Evolutionary conservation across 2,329 filamentous ascomycete genomes (phyloP).

Genomic region (Xylariales sp.): DNA sequence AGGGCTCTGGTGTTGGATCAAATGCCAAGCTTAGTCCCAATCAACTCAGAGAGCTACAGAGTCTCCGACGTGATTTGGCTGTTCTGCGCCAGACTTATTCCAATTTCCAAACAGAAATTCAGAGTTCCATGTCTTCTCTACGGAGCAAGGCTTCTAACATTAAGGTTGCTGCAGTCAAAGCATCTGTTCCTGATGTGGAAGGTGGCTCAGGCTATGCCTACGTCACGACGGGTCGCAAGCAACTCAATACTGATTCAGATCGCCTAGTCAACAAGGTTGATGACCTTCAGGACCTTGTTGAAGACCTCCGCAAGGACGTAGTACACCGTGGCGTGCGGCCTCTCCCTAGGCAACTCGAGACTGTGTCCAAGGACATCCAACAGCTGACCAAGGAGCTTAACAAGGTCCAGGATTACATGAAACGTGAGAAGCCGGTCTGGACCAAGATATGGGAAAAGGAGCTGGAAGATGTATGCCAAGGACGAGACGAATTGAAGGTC

Average conservation of each 20-base stretch:
- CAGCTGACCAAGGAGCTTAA: conserved; percentile 79
- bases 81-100: conserved; percentile 91
- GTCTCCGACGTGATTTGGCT: conserved; percentile 80
- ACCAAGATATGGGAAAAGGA: conserved; percentile 99
- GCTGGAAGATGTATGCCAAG: conserved; percentile 90
- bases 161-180: conserved; percentile 69
- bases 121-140: conserved; percentile 80
- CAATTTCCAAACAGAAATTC: conserved; percentile 82
- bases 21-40: conserved; percentile 46
- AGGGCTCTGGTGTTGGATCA: conserved; percentile 14
- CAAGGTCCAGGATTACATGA: conserved; percentile 90
- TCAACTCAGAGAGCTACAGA: conserved; percentile 76
- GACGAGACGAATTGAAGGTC: conserved; percentile 89
- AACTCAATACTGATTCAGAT: conserved; percentile 82
- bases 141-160: conserved; percentile 77
- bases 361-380: conserved; percentile 83
- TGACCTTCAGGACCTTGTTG: conserved; percentile 93
- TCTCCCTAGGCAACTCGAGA: conserved; percentile 82
- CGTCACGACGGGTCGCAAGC: conserved; percentile 82
- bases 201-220: conserved; percentile 80
- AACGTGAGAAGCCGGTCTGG: conserved; percentile 91
- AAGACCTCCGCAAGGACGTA: conserved; percentile 96
- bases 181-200: conserved; percentile 65
- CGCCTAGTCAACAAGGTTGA: conserved; percentile 88
- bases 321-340: conserved; percentile 89